Conservation (phyloP, 441 rosid genomes). For the Aleurites moluccanus region DNA sequence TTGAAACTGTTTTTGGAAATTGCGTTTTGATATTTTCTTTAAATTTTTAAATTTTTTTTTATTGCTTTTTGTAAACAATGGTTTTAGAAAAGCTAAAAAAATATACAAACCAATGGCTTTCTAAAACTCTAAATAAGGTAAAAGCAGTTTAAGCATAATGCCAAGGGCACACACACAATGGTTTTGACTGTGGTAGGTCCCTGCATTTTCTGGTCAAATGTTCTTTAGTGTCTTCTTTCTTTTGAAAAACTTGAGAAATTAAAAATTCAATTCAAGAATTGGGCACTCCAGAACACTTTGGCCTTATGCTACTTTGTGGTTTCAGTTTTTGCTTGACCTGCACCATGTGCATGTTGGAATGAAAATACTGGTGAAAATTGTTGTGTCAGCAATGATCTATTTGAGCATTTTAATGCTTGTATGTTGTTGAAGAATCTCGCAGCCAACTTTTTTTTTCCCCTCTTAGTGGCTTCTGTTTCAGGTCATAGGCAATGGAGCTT, state of each 20-base stretch:
- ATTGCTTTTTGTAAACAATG: no score
- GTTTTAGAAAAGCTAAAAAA: no score
- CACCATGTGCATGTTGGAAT: not conserved
- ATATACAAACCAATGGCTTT: no score
- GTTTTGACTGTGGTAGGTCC: not conserved
- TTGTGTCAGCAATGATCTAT: not conserved
- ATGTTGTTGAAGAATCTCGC: not conserved
- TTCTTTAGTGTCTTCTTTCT: not conserved
- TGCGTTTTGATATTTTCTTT: no score
- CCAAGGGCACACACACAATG: not conserved
- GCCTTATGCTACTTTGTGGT: not conserved
- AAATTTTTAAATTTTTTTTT: no score
- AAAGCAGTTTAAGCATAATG: no score
- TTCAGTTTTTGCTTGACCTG: not conserved
- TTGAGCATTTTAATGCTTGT: not conserved
- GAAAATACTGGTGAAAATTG: not conserved
- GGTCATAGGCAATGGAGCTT: not conserved
- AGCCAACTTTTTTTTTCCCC: no score
- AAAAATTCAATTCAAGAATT: not conserved
- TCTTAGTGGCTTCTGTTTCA: not conserved
- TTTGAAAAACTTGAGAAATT: not conserved
- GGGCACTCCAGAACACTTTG: not conserved
- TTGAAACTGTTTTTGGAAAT: no score
- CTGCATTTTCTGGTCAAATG: not conserved
- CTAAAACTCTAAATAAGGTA: no score